Base-by-base conservation (phyloP, 202 grass and related monocot species). In the Setaria viridis region DNA sequence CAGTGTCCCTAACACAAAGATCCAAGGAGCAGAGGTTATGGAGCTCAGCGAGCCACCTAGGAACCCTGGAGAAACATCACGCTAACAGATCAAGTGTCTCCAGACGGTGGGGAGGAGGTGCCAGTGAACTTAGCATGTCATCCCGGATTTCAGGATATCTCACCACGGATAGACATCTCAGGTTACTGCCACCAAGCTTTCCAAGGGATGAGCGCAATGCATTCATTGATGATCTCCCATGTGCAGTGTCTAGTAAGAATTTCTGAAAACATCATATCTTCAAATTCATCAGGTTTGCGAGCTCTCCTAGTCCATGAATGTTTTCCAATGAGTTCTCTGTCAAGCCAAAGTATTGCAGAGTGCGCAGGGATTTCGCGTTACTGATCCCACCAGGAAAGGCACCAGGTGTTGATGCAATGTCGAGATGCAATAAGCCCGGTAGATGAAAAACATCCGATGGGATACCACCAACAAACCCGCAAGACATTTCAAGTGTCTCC, bases 381-480 rank as follows among this genome's bases (percentile, higher is more conserved):
- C 41, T 11, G 14, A 83, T 83, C 16, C 80, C 69, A 1, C 49
- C 29, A 49, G 80, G 80, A 58, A 83, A 73, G 1, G 21, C 25
- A 33, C 4, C 9, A 0, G 0, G 3, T 0, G 0, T 1, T 15
- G 50, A 17, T 59, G 42, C 0, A 49, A 72, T 11, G 33, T 0
- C 13, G 32, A 86, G 51, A 68, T 80, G 74, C 84, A 80, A 50
- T n/a, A 86, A 7, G 9, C 37, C 34, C 9, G 73, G 76, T 43
- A 86, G 68, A n/a, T 60, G 48, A 86, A 86, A 66, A n/a, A 80
- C 5, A 25, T 76, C 84, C 41, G 66, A 42, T 46, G 84, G 84
- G 12, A 72, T 11, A 39, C 30, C 33, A 51, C 70, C 45, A 9
- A 79, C 9, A 30, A 59, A 10, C 30, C n/a, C 9, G 2, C 67